phyloP scores from a whole-genome alignment of 192 early-diverging fungal species.

The Haplosporangium gracile region DNA sequence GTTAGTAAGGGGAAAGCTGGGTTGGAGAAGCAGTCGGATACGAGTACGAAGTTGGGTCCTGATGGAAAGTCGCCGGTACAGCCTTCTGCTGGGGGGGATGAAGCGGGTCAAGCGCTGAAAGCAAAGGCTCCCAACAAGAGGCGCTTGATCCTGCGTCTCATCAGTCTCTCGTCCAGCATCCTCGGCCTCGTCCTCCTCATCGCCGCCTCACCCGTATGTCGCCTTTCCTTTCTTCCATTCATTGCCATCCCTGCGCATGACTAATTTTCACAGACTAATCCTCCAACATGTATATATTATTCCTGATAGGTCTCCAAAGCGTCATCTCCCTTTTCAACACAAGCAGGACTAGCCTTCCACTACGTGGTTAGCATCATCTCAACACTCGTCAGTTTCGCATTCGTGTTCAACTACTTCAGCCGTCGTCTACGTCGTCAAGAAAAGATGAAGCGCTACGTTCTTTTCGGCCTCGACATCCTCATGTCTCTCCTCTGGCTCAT shows the following conservation, averaged over 20 bases:
- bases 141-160: constrained; percentile 33
- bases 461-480: constrained; percentile 46
- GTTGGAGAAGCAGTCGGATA: neutral
- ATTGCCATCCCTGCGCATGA: neutral
- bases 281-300: neutral
- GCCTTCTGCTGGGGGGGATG: neutral
- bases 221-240: neutral
- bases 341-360: constrained; percentile 36
- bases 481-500: constrained; percentile 45
- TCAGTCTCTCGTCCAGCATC: constrained; percentile 31
- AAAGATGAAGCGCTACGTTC: constrained; percentile 51
- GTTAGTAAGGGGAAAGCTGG: constrained; percentile 2
- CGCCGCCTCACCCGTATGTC: constrained; percentile 44
- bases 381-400: constrained; percentile 22
- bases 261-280: too few relatives aligned
- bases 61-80: neutral
- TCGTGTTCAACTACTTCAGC: constrained; percentile 47
- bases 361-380: constrained; percentile 39
- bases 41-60: neutral
- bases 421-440: constrained; percentile 22
- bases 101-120: neutral
- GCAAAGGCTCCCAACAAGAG: constrained; percentile 33
- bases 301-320: constrained; percentile 23
- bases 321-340: constrained; percentile 33
- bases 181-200: constrained; percentile 32